Conservation (phyloP, 768 basidiomycete genomes). For the Pulveroboletus sp. region DNA sequence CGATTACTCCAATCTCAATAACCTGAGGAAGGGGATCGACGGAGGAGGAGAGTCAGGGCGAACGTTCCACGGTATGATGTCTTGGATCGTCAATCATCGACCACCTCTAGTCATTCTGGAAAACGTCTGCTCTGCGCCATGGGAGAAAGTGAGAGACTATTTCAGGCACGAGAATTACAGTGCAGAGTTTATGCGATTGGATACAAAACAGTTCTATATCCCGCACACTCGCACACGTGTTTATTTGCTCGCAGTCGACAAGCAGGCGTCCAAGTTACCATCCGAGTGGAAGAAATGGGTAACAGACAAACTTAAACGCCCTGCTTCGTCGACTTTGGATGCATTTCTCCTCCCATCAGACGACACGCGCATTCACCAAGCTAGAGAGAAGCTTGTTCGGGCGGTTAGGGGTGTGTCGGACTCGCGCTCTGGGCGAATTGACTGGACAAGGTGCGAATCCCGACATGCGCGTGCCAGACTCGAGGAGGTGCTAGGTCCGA, state of each 20-base stretch:
- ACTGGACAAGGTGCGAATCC: constrained; percentile 91
- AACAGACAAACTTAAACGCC: constrained; percentile 61
- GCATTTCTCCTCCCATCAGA: constrained; percentile 89
- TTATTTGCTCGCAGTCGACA: constrained; percentile 77
- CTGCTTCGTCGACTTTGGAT: constrained; percentile 85
- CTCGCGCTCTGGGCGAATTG: constrained; percentile 67
- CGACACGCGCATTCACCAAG: constrained; percentile 87
- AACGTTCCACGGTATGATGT: constrained; percentile 93
- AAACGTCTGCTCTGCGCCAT: constrained; percentile 90
- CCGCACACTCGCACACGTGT: constrained; percentile 92
- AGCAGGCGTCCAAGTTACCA: constrained; percentile 55
- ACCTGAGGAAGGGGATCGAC: constrained; percentile 84
- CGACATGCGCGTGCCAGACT: constrained; percentile 84
- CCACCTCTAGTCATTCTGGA: constrained; percentile 92
- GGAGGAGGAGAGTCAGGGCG: constrained; percentile 89
- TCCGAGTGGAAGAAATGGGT: constrained; percentile 64
- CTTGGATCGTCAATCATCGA: constrained; percentile 81
- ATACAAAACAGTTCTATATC: constrained; percentile 88
- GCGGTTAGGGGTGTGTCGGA: constrained; percentile 57
- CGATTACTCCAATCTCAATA: constrained; percentile 95
- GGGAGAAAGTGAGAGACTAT: constrained; percentile 68
- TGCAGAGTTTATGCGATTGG: constrained; percentile 64
- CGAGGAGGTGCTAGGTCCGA: constrained; percentile 76
- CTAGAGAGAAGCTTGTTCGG: constrained; percentile 76
- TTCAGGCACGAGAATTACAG: constrained; percentile 75